Evolutionary conservation across 2,329 filamentous ascomycete species (phyloP), one percentile per base, ranked within the genome.

Genomic region (Ascochyta lentis): DNA sequence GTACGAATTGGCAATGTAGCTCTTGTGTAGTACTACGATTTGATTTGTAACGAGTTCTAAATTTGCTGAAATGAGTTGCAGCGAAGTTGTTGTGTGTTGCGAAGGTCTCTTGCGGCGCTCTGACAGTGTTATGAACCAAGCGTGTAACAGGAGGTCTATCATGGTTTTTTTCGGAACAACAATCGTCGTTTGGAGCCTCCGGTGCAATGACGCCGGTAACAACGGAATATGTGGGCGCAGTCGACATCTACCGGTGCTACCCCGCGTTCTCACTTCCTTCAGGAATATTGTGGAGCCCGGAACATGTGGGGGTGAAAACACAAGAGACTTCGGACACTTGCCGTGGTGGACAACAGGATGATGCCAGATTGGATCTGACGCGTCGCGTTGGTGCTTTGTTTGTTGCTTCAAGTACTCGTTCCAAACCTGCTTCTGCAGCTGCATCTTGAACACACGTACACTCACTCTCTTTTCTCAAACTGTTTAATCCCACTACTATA

Each of bases 221-320:
- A 29, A 37, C 47, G 47, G 39, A 6, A 37, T 39, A 42, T 43
- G 47, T 50, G 47, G 47, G 47, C 19, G 19, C 47, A 24, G 8
- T 10, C 4, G 8, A 6, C 8, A 2, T 26, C 24, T 43, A 37
- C 19, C 19, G 19, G 2, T 19, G 19, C 19, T 19, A 19, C 37
- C 39, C 39, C 47, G 29, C 38, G 24, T 50, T 37, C 12, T 35
- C n/a, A 50, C n/a, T 13, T 19, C n/a, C 8, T 22, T 22, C 6
- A 29, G 38, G 24, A 16, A 15, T 34, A 8, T 26, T 50, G 38
- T 50, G 38, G 47, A 29, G 27, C 31, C 23, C 47, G 47, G 47
- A 35, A 26, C 13, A 34, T 35, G 47, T 39, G 38, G 47, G 38
- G 39, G 38, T 22, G 38, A 31, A 19, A 29, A 19, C 19, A 13